A percentile compares a stretch with the other conserved stretches of the same genome.
These are phyloP conservation scores for Sugiyamaella boreocaroliniensis DNA, from an alignment of 805 yeast genomes.

Conservation along the genomic window DNA sequence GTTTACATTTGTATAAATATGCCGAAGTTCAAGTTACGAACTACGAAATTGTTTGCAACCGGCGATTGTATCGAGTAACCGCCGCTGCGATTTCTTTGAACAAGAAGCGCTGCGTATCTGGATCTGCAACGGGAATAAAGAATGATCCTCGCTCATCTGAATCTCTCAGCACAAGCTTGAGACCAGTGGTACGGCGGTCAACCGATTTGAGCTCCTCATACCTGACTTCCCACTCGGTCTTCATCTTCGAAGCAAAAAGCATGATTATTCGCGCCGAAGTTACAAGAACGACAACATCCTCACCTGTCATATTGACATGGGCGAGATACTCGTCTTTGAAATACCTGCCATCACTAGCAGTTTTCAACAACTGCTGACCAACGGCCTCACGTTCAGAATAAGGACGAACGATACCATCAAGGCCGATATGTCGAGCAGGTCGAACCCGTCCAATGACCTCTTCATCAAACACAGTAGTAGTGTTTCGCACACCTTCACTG, in stretches of 20 bases:
- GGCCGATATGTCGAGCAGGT: constrained; percentile 68
- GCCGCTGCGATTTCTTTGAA: constrained; percentile 73
- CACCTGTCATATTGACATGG: constrained; percentile 76
- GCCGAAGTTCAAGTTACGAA: background rate
- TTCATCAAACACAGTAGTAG: constrained; percentile 83
- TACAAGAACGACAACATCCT: constrained; percentile 67
- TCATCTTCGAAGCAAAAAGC: constrained; percentile 54
- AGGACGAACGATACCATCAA: constrained; percentile 67
- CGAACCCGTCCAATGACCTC: constrained; percentile 74
- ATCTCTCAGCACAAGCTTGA: constrained; percentile 39
- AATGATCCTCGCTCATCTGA: constrained; percentile 35
- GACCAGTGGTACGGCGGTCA: constrained; percentile 72
- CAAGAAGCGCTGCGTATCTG: constrained; percentile 52
- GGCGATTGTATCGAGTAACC: constrained; percentile 62
- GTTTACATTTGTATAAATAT: background rate
- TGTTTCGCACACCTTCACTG: constrained; percentile 87
- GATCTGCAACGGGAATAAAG: constrained; percentile 75
- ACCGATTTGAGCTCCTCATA: constrained; percentile 64
- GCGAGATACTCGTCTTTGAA: constrained; percentile 73
- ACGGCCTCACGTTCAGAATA: constrained; percentile 79
- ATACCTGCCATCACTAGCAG: constrained; percentile 72
- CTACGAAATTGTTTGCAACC: constrained; percentile 23
- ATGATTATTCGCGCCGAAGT: constrained; percentile 66
- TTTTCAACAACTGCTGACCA: constrained; percentile 89
- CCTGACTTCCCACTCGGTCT: constrained; percentile 62